phyloP scores from a whole-genome alignment of 495 filamentous ascomycete species.

The Durotheca rogersii region DNA sequence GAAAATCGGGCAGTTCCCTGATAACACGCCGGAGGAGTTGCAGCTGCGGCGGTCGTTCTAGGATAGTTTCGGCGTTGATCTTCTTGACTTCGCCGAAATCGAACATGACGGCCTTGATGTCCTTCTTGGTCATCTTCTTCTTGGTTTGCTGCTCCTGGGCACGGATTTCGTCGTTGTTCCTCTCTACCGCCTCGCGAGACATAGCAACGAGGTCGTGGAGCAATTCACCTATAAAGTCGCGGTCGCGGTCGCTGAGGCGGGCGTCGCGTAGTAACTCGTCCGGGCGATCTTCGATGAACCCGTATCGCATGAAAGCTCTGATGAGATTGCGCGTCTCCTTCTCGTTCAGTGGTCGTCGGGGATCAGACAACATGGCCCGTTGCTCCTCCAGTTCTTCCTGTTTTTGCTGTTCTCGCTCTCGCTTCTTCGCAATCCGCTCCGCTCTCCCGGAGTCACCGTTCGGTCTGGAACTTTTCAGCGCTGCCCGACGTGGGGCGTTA shows the following conservation, averaged over 20 bases:
- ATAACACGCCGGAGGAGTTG: slow-evolving; percentile 75
- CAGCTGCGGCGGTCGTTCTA: slow-evolving; percentile 86
- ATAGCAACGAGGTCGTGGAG: slow-evolving; percentile 51
- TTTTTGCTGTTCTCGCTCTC: slow-evolving; percentile 73
- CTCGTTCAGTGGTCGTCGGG: slow-evolving; percentile 79
- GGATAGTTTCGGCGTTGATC: slow-evolving; percentile 89
- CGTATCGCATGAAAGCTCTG: slow-evolving; percentile 81
- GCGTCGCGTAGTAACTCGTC: slow-evolving; percentile 86
- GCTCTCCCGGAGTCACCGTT: slow-evolving; percentile 73
- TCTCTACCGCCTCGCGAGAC: slow-evolving; percentile 68
- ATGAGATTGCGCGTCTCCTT: slow-evolving; percentile 92
- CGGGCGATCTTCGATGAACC: slow-evolving; percentile 79
- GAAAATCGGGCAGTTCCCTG: slow-evolving; percentile 60
- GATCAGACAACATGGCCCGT: slow-evolving; percentile 65
- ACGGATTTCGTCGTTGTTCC: slow-evolving; percentile 65
- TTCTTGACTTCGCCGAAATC: slow-evolving; percentile 89
- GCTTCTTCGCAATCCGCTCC: slow-evolving; percentile 89
- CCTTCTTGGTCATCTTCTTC: slow-evolving; percentile 85
- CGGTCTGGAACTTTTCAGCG: slow-evolving; percentile 51
- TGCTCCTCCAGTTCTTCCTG: slow-evolving; percentile 60
- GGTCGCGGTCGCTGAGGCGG: slow-evolving; percentile 75
- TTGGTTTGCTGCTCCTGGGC: slow-evolving; percentile 71
- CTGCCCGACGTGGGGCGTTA: slow-evolving; percentile 78
- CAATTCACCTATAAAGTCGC: slow-evolving; percentile 67
- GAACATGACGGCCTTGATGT: slow-evolving; percentile 93